Conservation (phyloP, 352 stramenopile genomes). For the Pythium angustatum region DNA sequence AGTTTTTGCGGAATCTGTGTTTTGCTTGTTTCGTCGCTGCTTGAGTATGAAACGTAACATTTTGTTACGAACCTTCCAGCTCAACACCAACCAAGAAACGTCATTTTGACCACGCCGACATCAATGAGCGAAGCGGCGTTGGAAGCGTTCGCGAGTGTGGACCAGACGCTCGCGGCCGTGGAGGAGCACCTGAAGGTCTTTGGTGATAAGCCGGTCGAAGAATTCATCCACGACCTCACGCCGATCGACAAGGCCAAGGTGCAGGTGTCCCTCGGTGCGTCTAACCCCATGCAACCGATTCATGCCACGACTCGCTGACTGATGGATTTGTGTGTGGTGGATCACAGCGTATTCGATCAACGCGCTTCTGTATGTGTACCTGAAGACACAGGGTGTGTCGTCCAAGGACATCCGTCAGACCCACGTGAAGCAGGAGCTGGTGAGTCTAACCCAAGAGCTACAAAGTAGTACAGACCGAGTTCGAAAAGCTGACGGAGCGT, state of each 20-base stretch:
- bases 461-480: not conserved
- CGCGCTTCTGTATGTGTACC: conserved; percentile 82
- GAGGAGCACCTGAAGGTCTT: conserved; percentile 74
- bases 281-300: not conserved
- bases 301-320: not conserved
- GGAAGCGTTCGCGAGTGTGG: conserved; percentile 66
- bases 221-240: conserved; percentile 55
- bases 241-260: conserved; percentile 82
- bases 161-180: conserved; percentile 77
- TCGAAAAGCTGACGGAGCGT: not conserved
- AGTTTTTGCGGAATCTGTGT: conserved; percentile 1
- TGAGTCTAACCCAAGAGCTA: conserved; percentile 21
- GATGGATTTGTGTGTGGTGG: not conserved
- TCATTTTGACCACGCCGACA: conserved; percentile 25
- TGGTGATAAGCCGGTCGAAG: conserved; percentile 51
- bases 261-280: conserved; percentile 77
- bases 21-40: not conserved
- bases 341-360: conserved; percentile 82
- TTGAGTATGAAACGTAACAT: not conserved
- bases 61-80: not conserved
- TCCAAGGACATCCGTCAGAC: conserved; percentile 88
- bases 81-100: conserved; percentile 22
- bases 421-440: conserved; percentile 89
- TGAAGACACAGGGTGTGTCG: conserved; percentile 87
- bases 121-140: conserved; percentile 57